Percentiles rank a stretch among this genome's conserved stretches.
phyloP scores from a whole-genome alignment of 768 basidiomycete genomes.

The Hypholoma sublateritium region DNA sequence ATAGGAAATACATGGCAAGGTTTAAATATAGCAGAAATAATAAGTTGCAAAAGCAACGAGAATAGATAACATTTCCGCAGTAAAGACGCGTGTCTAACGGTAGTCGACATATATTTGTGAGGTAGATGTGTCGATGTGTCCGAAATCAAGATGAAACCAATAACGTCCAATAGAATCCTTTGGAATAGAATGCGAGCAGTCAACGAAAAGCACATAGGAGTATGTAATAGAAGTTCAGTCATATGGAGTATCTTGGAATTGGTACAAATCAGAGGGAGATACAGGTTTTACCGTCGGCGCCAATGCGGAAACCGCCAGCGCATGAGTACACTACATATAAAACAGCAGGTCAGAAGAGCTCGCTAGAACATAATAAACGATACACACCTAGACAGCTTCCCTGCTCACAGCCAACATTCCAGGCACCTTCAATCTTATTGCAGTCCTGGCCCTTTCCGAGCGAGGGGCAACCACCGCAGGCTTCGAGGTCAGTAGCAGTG shows the following conservation, averaged over 20 bases:
- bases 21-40: background rate
- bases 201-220: background rate
- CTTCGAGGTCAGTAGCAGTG: slow-evolving; percentile 57
- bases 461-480: slow-evolving; percentile 75
- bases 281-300: slow-evolving; percentile 44
- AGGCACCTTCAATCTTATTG: slow-evolving; percentile 59
- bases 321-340: slow-evolving; percentile 47
- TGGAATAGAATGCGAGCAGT: background rate
- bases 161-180: background rate
- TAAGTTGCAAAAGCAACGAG: background rate
- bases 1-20: no score
- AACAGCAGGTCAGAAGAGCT: background rate
- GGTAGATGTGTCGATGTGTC: background rate
- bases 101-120: no score
- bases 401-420: slow-evolving; percentile 69
- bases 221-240: background rate
- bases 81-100: no score
- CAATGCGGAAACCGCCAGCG: slow-evolving; percentile 44
- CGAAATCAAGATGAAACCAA: background rate
- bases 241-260: background rate
- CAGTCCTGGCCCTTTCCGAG: slow-evolving; percentile 71
- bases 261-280: slow-evolving; percentile 16
- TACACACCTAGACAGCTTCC: slow-evolving; percentile 53
- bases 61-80: no score
- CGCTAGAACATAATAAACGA: background rate